Evolutionary conservation across 106 monocot species (phyloP), one percentile per base, ranked within the genome.

Genomic region (Dendrobium officinale): DNA sequence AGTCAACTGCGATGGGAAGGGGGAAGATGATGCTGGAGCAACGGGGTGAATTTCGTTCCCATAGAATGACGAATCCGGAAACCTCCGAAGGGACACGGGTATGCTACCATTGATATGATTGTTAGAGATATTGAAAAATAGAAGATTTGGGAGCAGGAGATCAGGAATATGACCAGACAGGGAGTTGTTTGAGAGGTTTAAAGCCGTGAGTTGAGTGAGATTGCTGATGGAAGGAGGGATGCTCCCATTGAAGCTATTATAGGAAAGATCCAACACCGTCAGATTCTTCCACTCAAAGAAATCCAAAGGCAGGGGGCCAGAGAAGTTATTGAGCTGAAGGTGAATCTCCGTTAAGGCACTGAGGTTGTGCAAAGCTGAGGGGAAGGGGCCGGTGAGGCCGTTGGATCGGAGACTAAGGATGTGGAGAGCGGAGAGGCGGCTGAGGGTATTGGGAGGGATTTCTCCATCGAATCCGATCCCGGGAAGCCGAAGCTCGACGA

Each of bases 131-230:
- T 91, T 85, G 6, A 91, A 83, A 13, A 77, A 68, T 37, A 40
- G 80, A 22, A 91, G 87, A 37, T 75, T 83, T 0, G 86, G 88
- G 29, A 91, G 83, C 15, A 80, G 48, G 26, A 91, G 82, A 70
- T 91, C 79, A 0, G 88, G 88, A 55, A 92, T 80, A 20, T 77
- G 56, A 4, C 89, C 89, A 27, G 92, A 75, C n/a, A 92, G 72
- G 3, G 85, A 87, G 83, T 92, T 92, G 84, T 85, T 89, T 19
- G 87, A 83, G 37, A 92, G 84, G 73, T 92, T 82, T 31, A 92
- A 73, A 66, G 87, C 58, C 18, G 59, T 24, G 27, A 91, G 88
- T 48, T 56, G 72, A n/a, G 88, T 77, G 16, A 85, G 59, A 64
- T 85, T 85, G 29, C 88, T 87, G 43, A 91, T 77, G 33, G 91